Base-by-base conservation (phyloP, 2,329 filamentous ascomycete genomes). In the Cladosporium oxysporum region DNA sequence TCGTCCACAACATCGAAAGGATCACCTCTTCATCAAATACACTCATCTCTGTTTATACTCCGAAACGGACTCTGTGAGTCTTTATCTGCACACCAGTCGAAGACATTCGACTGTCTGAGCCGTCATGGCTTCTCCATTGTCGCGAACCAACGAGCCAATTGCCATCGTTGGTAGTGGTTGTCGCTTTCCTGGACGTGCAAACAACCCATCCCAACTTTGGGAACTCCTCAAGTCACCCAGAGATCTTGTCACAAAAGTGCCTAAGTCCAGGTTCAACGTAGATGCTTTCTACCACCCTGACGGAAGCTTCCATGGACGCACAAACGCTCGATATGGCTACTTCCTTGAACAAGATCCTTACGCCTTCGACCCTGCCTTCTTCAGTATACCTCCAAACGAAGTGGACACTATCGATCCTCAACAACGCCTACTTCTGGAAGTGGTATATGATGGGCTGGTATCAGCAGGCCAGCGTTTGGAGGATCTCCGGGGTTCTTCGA, bases 401-500 rank as follows among this genome's bases (percentile, higher is more conserved):
- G 71, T 68, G 35, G 65, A 68, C 21, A 66, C 66, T 21, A 72
- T 74, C 66, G 72, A 74, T 62, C 72, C 72, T 23, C 71, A 74
- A 63, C 71, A 74, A 63, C 66, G 73, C 2, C 62, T 72, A 29
- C 58, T 72, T 11, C 67, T 74, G 2, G 71, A 74, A 52, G 65
- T 57, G 29, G 68, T 70, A 16, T 71, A 70, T n/a, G 73, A 74
- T 31, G 59, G 63, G 3, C 28, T 69, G 26, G 66, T 62, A 50
- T 55, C 61, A 23, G 66, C 63, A 3, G 67, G 67, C 18, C 44
- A 61, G 4, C 16, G 28, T 6, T 33, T 67, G 14, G 31, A 37
- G 23, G 41, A 31, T 6, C 29, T 69, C 12, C 62, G 52, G 14
- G 67, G 64, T 37, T 23, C 58, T 33, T 58, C 64, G n/a, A 71